Base-by-base conservation (phyloP, 2,329 filamentous ascomycete genomes). In the Cercospora sp. region DNA sequence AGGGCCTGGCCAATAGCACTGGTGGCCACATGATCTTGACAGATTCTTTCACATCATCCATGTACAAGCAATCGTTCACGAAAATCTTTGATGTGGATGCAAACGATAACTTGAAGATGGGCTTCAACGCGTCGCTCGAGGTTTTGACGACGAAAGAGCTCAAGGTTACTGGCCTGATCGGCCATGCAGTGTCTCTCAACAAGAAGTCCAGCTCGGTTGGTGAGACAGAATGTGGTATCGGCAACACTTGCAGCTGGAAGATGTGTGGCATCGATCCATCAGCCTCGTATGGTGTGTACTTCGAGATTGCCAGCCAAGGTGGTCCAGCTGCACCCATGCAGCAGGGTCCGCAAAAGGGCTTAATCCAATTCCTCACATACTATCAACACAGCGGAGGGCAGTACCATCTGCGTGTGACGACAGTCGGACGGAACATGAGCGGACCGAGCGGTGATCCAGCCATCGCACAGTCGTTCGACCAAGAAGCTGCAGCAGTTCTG, bases 201-300 rank as follows among this genome's bases (percentile, higher is more conserved):
- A 99, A 98, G 83, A 99, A 99, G 79, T 98, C 95, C 0, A 91
- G 91, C 8, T 97, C 93, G 1, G 95, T 99, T 12, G 95, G 95
- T 63, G 95, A 99, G 83, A 98, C 95, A 0, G 95, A 99, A 79
- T 97, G 94, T 75, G 95, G 95, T 76, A 97, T 99, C 75, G 95
- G 95, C 72, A 98, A 98, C 79, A 99, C 95, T 0, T 98, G 94
- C 81, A 94, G 94, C 3, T 99, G 95, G 95, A 99, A 99, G 83
- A 97, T 99, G 94, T 98, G 95, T 76, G 94, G 93, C 73, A 97
- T 99, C 73, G 94, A 98, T 75, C 95, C 95, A 10, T 91, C 89
- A 65, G 89, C 95, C 33, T 97, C 93, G 76, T 98, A 98, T 76
- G 95, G 93, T 69, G 87, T 99, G 70, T 99, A 98, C 82, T 99